Evolutionary conservation across 2,329 filamentous ascomycete genomes (phyloP), one percentile per base, ranked within the genome.

Genomic region (Camptophora hylomeconis): DNA sequence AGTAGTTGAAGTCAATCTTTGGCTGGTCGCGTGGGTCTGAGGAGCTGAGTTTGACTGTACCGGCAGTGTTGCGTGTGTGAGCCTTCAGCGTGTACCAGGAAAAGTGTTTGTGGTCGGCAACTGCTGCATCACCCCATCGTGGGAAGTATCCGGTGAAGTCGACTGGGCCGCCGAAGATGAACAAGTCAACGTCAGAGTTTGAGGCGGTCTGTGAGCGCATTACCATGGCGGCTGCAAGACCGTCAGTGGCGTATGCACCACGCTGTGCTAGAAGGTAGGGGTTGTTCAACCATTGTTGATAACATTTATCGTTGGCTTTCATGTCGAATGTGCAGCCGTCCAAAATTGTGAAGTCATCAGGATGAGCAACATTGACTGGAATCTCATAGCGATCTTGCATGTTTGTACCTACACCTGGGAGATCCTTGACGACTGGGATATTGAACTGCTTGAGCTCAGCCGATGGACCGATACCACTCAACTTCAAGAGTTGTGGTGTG

Each of bases 381-480:
- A n/a, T n/a, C n/a, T n/a, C n/a, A n/a, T n/a, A n/a, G 47, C 80
- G 76, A 49, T 80, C 76, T 50, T 82, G 77, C 66, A 81, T 81
- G 58, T 81, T 82, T 28, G 75, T 63, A 34, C 77, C 77, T 13
- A 82, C 77, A 40, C 77, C 77, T 0, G 77, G 77, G 12, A 82
- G 67, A 46, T 81, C 68, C 32, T 82, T 68, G 7, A 77, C 58
- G 17, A 73, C 72, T 57, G 80, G 67, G 35, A 81, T 72, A 5
- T 77, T 77, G 20, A 61, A 75, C 30, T 65, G 67, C 36, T 66
- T 69, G 25, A 83, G 72, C 61, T 80, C 81, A 56, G 75, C 64
- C 20, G 76, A 69, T 55, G 82, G 70, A 47, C 76, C 75, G 32
- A 84, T 72, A 34, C 79, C 78, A 33, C 77, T 82, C 38, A 77